Evolutionary conservation across 768 basidiomycete genomes (phyloP).

Genomic region (Lentinula guzmanii): DNA sequence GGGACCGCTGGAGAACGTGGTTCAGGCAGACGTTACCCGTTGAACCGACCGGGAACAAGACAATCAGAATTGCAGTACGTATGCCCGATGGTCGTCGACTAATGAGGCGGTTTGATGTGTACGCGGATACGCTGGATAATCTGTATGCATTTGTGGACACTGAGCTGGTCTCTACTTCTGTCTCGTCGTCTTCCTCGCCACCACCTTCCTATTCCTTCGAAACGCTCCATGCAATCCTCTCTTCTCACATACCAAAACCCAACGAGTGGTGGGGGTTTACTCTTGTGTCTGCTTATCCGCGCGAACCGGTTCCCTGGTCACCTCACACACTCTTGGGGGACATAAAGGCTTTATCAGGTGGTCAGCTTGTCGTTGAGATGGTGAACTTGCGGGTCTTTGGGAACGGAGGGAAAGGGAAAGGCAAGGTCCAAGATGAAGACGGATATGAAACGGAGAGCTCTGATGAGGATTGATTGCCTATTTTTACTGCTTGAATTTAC

Average conservation of each 20-base stretch:
- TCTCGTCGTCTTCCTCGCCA: constrained; percentile 20
- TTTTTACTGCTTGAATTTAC: no score
- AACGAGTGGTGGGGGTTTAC: constrained; percentile 71
- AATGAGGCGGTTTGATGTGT: constrained; percentile 47
- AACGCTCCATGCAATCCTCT: constrained; percentile 11
- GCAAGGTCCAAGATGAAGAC: neutral
- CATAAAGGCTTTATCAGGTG: constrained; percentile 47
- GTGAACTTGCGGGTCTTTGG: constrained; percentile 9
- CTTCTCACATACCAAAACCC: constrained; percentile 3
- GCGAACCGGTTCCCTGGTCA: constrained; percentile 53
- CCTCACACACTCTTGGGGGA: constrained; percentile 31
- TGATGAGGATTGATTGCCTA: neutral
- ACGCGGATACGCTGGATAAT: constrained; percentile 43
- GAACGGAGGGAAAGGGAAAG: neutral
- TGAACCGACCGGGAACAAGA: neutral
- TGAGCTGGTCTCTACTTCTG: constrained; percentile 44
- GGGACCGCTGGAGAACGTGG: constrained; percentile 18
- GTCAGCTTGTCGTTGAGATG: constrained; percentile 60
- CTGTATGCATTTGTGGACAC: constrained; percentile 74
- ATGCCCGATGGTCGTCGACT: constrained; percentile 51
- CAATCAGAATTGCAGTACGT: constrained; percentile 39
- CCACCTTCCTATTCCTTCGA: constrained; percentile 26
- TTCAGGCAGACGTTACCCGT: neutral
- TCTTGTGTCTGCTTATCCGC: constrained; percentile 64
- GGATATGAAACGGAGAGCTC: constrained; percentile 9